Conservation (phyloP, 495 filamentous ascomycete species). For the Penicillium arizonense region DNA sequence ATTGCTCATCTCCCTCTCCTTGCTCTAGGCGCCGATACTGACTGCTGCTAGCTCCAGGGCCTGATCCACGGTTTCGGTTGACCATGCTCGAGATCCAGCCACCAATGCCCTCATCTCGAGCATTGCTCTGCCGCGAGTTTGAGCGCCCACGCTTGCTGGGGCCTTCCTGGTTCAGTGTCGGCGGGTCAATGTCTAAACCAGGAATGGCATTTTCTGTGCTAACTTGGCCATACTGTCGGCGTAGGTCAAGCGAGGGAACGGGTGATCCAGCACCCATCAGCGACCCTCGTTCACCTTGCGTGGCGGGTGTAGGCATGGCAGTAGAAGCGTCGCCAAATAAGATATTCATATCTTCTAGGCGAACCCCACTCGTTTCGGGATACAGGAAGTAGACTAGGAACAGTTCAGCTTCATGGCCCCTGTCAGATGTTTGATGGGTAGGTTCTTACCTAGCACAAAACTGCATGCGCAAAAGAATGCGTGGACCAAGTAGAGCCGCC, state of each 20-base stretch:
- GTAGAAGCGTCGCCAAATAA: conserved; percentile 89
- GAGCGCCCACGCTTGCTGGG: conserved; percentile 46
- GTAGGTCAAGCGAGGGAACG: conserved; percentile 73
- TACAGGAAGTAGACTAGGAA: conserved; percentile 88
- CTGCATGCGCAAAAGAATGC: conserved; percentile 96
- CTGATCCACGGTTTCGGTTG: conserved; percentile 49
- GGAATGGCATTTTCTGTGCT: conserved; percentile 64
- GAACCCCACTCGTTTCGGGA: conserved; percentile 91
- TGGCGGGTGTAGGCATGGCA: conserved; percentile 67
- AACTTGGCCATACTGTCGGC: conserved; percentile 48
- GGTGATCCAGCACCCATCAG: conserved; percentile 72
- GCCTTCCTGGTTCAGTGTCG: conserved; percentile 44
- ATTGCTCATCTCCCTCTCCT: conserved; percentile 47
- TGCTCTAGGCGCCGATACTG: conserved; percentile 67
- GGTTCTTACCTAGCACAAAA: conserved; percentile 87
- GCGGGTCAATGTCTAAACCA: conserved; percentile 70
- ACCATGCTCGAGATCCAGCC: conserved; percentile 71
- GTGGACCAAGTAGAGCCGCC: conserved; percentile 91
- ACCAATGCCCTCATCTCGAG: conserved; percentile 54
- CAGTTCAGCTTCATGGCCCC: conserved; percentile 2
- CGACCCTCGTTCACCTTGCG: conserved; percentile 71
- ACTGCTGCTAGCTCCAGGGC: conserved; percentile 42
- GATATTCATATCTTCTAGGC: conserved; percentile 92
- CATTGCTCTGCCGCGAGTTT: conserved; percentile 25
- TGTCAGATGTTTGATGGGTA: background rate